phyloP scores from a whole-genome alignment of 495 filamentous ascomycete species.

The Neurospora discreta region DNA sequence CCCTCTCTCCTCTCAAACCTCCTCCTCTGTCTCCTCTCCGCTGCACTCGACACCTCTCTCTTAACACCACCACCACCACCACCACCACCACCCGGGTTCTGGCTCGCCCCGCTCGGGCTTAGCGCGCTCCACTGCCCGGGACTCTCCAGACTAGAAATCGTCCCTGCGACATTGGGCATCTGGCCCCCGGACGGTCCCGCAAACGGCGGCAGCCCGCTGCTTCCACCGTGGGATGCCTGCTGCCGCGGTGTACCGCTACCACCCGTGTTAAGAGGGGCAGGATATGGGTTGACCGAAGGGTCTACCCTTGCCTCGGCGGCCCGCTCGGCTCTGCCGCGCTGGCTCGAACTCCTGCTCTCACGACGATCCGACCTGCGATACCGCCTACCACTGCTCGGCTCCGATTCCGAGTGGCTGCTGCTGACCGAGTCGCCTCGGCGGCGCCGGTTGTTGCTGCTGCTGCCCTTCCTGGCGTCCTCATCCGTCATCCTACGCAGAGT shows the following conservation, averaged over 20 bases:
- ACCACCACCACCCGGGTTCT: neutral
- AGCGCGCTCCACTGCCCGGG: conserved; percentile 21
- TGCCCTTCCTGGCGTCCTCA: conserved; percentile 50
- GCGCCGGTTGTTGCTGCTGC: conserved; percentile 13
- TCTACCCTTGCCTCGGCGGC: conserved; percentile 30
- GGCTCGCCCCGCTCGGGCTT: conserved; percentile 22
- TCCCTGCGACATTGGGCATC: conserved; percentile 20
- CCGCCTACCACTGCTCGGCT: conserved; percentile 29
- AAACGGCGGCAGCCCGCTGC: conserved; percentile 20
- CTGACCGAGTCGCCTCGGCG: conserved; percentile 35
- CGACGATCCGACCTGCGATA: conserved; percentile 24
- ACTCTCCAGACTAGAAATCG: conserved; percentile 31
- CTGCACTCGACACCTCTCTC: conserved; percentile 10
- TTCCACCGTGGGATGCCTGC: neutral
- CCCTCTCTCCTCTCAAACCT: conserved; percentile 37
- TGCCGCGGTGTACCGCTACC: neutral
- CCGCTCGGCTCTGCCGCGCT: conserved; percentile 24
- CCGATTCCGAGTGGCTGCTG: conserved; percentile 35
- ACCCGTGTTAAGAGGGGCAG: neutral
- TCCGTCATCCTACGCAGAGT: conserved; percentile 72
- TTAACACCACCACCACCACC: neutral
- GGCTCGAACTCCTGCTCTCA: conserved; percentile 24
- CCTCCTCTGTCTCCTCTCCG: conserved; percentile 35
- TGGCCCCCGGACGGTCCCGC: conserved; percentile 29
- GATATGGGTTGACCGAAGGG: conserved; percentile 2